Base-by-base conservation (phyloP, 2,329 filamentous ascomycete genomes). In the Dactylella cylindrospora region DNA sequence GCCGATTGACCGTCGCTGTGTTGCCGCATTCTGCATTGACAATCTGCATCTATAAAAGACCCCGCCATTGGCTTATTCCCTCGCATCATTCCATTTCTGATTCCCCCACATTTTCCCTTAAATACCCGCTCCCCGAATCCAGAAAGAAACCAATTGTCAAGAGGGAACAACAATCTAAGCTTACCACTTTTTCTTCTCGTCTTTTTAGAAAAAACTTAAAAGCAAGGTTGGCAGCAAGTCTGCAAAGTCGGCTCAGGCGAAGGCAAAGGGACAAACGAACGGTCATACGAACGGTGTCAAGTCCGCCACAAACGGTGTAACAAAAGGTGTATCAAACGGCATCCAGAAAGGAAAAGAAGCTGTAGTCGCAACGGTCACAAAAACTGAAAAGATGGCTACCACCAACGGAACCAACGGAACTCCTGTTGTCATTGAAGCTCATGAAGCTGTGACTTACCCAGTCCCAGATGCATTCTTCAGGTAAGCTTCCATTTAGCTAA, bases 371-470 rank as follows among this genome's bases (percentile, higher is more conserved):
- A 29, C 44, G 3, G 40, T 13, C 3, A 32, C 25, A 4, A 45
- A 39, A 25, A 45, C 38, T 28, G 33, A 45, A 50, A 39, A 49
- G 15, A 43, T 35, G 20, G 50, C 55, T 28, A 35, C 32, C 17
- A 43, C 31, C 20, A 52, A 35, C 29, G 32, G 39, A n/a, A n/a
- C n/a, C n/a, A 35, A 33, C 38, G 36, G 38, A 25, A 32, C 45
- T 32, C 80, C 79, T 40, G 84, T 86, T 69, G 85, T 90, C 70
- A 78, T 79, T 64, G 86, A 90, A 78, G 85, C 86, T 70, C 85
- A 89, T 74, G 75, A 84, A 71, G 85, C 89, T 68, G 84, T 88
- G 74, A 90, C 85, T 15, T 88, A 66, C 38, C 41, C 46, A 8
- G 66, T 69, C 39, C 68, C 68, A 12, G 43, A 59, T 15, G 65